Evolutionary conservation across 306 rosid genomes (phyloP).

Genomic region (Cucumis melo): DNA sequence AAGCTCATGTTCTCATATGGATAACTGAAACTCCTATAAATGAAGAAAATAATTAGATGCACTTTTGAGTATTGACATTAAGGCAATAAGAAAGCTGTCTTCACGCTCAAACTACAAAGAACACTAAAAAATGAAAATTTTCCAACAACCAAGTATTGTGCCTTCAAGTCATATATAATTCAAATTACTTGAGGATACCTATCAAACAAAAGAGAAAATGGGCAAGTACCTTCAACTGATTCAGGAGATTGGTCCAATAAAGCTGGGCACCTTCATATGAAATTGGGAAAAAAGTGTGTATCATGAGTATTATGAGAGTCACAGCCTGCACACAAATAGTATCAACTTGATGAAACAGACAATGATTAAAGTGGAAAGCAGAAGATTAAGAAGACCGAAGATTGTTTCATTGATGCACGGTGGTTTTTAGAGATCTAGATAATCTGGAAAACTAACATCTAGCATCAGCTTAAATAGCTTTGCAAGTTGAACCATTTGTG

Average conservation of each 20-base stretch:
- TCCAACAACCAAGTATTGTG: neutral
- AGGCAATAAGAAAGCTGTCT: neutral
- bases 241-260: constrained; percentile 49
- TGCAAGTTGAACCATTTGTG: neutral
- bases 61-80: neutral
- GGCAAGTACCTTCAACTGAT: constrained; percentile 57
- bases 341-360: constrained; percentile 8
- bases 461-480: neutral
- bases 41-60: neutral
- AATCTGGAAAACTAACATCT: neutral
- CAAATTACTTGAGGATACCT: neutral
- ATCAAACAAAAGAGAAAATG: constrained; percentile 5
- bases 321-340: constrained; percentile 41
- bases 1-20: neutral
- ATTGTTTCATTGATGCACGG: neutral
- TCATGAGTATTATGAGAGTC: constrained; percentile 38
- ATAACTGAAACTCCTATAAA: neutral
- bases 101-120: neutral
- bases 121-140: neutral
- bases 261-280: constrained; percentile 54
- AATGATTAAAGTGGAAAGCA: neutral
- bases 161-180: neutral
- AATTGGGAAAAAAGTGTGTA: constrained; percentile 68
- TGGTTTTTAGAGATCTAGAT: neutral
- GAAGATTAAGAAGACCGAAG: neutral